Evolutionary conservation across 176 grass and related monocot species (phyloP).

Genomic region (Eragrostis curvula): DNA sequence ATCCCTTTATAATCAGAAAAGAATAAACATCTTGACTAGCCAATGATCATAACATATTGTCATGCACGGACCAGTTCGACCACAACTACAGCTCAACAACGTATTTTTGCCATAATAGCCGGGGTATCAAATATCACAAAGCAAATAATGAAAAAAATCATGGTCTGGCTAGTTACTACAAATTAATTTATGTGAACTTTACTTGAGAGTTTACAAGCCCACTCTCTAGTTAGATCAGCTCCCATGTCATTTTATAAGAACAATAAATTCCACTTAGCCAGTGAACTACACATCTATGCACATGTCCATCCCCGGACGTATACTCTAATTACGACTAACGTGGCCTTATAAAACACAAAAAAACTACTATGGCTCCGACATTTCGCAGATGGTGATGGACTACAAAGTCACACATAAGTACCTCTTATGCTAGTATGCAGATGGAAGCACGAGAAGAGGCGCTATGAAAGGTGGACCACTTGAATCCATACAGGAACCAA

Average conservation of each 20-base stretch:
- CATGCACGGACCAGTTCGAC: constrained; percentile 31
- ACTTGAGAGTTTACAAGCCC: constrained; percentile 1
- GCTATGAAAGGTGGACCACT: constrained; percentile 30
- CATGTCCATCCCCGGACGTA: constrained; percentile 2
- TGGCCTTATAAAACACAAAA: neutral
- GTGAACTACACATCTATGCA: constrained; percentile 5
- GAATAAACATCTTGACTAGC: neutral
- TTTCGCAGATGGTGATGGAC: constrained; percentile 38
- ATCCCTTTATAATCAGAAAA: constrained; percentile 1
- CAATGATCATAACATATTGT: neutral
- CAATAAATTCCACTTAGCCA: constrained; percentile 25
- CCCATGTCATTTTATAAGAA: constrained; percentile 24
- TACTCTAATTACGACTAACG: constrained; percentile 10
- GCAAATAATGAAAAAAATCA: constrained; percentile 13
- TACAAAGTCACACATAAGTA: constrained; percentile 33
- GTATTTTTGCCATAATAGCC: neutral
- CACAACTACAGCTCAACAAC: neutral
- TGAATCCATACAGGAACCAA: constrained; percentile 25
- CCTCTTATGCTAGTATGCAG: constrained; percentile 21
- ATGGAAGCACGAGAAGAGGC: constrained; percentile 18
- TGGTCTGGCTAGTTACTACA: constrained; percentile 26
- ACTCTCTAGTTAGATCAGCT: constrained; percentile 28
- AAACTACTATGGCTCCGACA: constrained; percentile 35
- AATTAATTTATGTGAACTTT: neutral
- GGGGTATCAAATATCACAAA: constrained; percentile 12